Evolutionary conservation across 1,284 basidiomycete species (phyloP), one percentile per base, ranked within the genome.

Genomic region (Fomitopsis schrenkii): DNA sequence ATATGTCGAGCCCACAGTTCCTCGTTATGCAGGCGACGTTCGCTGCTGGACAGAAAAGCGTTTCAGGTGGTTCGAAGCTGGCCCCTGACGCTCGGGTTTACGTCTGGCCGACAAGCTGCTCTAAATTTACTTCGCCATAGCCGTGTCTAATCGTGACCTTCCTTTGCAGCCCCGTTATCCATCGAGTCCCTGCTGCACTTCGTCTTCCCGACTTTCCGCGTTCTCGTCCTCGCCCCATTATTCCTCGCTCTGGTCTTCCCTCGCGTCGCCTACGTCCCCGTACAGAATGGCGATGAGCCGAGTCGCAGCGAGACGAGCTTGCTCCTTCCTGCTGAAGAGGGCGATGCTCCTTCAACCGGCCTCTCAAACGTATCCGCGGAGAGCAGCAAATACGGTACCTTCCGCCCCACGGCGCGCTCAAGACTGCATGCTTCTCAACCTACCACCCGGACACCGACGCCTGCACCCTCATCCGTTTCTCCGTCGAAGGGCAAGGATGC

Each of bases 351-450:
- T 1, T 82, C 83, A 3, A 75, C 78, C 5, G 81, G 82, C 40
- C 76, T 84, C 55, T 78, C 79, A 42, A 72, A 80, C 52, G 72
- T 80, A 44, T 71, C 79, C 17, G 75, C 75, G 5, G 80, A 84
- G 65, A 73, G 76, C 19, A 81, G 76, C 72, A 90, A 90, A 71
- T 93, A 93, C 71, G 91, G 91, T 22, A 91, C 91, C 14, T 92
- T 89, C 79, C 79, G 78, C 56, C 75, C 77, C 12, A 36, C 58
- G 61, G 74, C 78, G 15, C 80, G 79, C 50, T 83, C 83, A 28
- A 75, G 77, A 41, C 68, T 80, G 28, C 81, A 80, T 58, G 77
- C 79, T 19, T 86, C 86, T 30, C 77, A 76, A 14, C 83, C 84
- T 14, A 82, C 80, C 2, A 87, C 87, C 17, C 79, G 87, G 36